Base-by-base conservation (phyloP, 208 protist genomes). In the Acanthamoeba pearcei region DNA sequence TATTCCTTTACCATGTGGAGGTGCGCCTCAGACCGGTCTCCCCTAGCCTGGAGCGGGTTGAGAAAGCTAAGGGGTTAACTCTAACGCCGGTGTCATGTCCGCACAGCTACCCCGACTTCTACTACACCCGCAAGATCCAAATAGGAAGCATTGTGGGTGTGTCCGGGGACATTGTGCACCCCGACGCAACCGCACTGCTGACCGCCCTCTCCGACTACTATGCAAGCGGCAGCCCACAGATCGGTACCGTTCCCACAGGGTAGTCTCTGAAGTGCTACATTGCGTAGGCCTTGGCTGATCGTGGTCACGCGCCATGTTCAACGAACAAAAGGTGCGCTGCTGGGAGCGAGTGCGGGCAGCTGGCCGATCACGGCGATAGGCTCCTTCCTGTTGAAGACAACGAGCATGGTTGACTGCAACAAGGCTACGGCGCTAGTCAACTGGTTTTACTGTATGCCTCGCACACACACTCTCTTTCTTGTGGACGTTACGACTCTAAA, bases 381-480 rank as follows among this genome's bases (percentile, higher is more conserved):
- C 70, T 49, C 32, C 19, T 78, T 78, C 70, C 38, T 49, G 19
- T 13, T 78, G 6, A 15, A 78, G 12, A 42, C 29, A 9, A 78
- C 32, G 5, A 46, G n/a, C 29, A 78, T 46, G 32, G 70, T 24
- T 1, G 70, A 78, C n/a, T 78, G 70, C 38, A 78, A 78, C 70
- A 78, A 78, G 29, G 70, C 70, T 9, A 0, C 22, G n/a, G 70
- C 70, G 6, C 70, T 78, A 8, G n/a, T n/a, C 1, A 1, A 35
- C 9, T 78, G 70, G 70, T 49, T 78, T n/a, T 78, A 78, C 38
- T 78, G 70, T 78, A 78, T n/a, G 38, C n/a, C 70, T n/a, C n/a
- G n/a, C n/a, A 19, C n/a, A 10, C n/a, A 27, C 19, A 55, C 60
- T 66, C 22, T 5, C 60, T 66, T 27, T 66, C 3, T 17, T 66